Percentiles rank a stretch among this genome's conserved stretches.
phyloP scores from a whole-genome alignment of 129 eudicot genomes.

The Erigeron canadensis region DNA sequence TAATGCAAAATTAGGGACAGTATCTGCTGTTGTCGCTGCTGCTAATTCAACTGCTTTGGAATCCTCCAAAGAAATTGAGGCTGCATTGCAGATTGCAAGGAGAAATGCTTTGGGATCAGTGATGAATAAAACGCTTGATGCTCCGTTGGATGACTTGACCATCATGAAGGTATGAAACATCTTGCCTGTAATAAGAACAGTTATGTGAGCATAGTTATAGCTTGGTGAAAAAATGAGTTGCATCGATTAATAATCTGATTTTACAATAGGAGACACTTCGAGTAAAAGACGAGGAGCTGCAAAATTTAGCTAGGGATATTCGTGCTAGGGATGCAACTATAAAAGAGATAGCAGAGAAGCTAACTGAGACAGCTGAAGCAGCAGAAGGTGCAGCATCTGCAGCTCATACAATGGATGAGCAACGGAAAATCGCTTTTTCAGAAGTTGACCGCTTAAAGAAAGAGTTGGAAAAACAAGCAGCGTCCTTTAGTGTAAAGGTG shows the following conservation, averaged over 20 bases:
- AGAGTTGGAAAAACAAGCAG: constrained; percentile 60
- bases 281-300: constrained; percentile 97
- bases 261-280: constrained; percentile 70
- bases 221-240: background rate
- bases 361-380: constrained; percentile 96
- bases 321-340: constrained; percentile 93
- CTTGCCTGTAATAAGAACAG: background rate
- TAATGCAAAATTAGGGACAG: constrained; percentile 75
- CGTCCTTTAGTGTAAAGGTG: constrained; percentile 60
- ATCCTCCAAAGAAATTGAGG: constrained; percentile 87
- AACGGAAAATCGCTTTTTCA: constrained; percentile 70
- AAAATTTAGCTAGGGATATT: constrained; percentile 77
- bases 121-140: constrained; percentile 60
- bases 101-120: constrained; percentile 82
- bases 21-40: constrained; percentile 92
- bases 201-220: background rate
- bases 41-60: constrained; percentile 92
- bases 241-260: background rate
- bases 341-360: constrained; percentile 84
- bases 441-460: constrained; percentile 64
- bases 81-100: constrained; percentile 90
- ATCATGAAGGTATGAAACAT: constrained; percentile 74
- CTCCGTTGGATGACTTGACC: constrained; percentile 81
- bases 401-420: constrained; percentile 91
- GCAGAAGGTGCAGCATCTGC: constrained; percentile 97